Percentiles rank a stretch among this genome's conserved stretches.
phyloP scores from a whole-genome alignment of 2,329 filamentous ascomycete genomes.

The Onygenales sp. region DNA sequence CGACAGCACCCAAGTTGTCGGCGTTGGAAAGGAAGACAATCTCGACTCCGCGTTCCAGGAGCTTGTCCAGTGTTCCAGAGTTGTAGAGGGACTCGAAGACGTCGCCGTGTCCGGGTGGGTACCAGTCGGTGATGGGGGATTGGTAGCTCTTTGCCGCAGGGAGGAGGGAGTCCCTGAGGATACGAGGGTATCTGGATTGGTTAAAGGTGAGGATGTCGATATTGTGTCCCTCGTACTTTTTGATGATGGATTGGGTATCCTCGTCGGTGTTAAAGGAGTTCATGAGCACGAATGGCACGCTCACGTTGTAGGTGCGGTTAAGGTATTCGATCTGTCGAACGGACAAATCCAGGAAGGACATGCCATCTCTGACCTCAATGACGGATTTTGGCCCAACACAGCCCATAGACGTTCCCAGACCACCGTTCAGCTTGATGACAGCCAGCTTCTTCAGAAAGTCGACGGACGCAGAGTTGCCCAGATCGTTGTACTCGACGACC shows the following conservation, averaged over 20 bases:
- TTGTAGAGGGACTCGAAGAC: constrained; percentile 99
- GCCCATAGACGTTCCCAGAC: constrained; percentile 98
- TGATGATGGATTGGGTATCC: constrained; percentile 97
- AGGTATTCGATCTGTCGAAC: constrained; percentile 98
- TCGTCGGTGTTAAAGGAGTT: constrained; percentile 99
- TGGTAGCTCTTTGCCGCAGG: constrained; percentile 85
- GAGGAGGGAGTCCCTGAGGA: constrained; percentile 95
- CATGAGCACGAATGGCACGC: constrained; percentile 98
- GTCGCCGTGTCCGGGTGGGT: constrained; percentile 97
- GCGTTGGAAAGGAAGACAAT: constrained; percentile 98
- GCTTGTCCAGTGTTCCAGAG: constrained; percentile 94
- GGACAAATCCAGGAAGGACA: constrained; percentile 98
- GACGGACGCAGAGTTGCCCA: constrained; percentile 81
- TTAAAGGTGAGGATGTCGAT: constrained; percentile 99
- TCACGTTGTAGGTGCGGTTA: constrained; percentile 94
- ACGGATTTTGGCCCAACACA: constrained; percentile 99
- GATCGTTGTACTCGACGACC: constrained; percentile 88
- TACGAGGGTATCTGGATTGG: constrained; percentile 95
- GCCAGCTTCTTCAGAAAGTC: constrained; percentile 95
- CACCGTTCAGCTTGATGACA: constrained; percentile 98
- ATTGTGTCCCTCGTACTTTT: constrained; percentile 99
- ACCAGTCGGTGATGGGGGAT: constrained; percentile 91
- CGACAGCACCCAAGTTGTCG: constrained; percentile 95
- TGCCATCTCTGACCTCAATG: constrained; percentile 98
- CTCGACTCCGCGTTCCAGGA: constrained; percentile 89